Evolutionary conservation across 371 early-diverging fungal species (phyloP).

Genomic region (Syncephalastrum monosporum): DNA sequence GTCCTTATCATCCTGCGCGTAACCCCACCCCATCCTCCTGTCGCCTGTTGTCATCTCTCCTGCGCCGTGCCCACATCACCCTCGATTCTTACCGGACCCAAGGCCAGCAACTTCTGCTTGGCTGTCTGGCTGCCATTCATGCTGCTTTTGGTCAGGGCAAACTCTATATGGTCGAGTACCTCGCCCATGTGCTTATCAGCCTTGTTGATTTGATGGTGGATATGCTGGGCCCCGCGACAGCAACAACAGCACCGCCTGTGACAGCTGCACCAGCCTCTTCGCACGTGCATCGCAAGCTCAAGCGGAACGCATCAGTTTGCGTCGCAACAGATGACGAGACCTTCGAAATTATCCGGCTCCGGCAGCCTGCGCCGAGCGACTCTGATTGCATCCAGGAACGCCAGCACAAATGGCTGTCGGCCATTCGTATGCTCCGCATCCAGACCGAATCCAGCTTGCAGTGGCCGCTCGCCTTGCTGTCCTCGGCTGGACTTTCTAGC

Average conservation of each 20-base stretch:
- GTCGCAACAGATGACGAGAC: constrained; percentile 1
- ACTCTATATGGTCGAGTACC: constrained; percentile 10
- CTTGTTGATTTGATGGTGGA: constrained; percentile 12
- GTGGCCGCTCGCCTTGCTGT: no score
- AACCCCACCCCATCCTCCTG: no score
- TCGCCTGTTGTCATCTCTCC: no score
- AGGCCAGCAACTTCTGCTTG: no score
- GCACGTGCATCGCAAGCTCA: not conserved
- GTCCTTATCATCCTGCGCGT: no score
- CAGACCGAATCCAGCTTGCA: no score
- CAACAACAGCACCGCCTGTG: not conserved
- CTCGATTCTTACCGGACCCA: no score
- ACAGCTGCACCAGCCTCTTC: no score
- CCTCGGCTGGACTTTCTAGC: not conserved
- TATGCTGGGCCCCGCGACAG: constrained; percentile 6
- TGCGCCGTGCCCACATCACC: no score
- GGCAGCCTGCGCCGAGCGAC: not conserved
- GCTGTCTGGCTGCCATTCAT: no score
- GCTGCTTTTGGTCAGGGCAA: constrained; percentile 3
- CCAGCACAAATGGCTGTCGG: constrained; percentile 4
- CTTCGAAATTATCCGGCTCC: not conserved
- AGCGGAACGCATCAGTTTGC: not conserved
- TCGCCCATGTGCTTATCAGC: constrained; percentile 10
- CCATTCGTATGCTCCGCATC: no score
- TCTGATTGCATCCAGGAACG: not conserved